Percentiles rank a stretch among this genome's conserved stretches.
Evolutionary conservation across 305 asterid species (phyloP).

Genomic region (Euphrasia arctica): DNA sequence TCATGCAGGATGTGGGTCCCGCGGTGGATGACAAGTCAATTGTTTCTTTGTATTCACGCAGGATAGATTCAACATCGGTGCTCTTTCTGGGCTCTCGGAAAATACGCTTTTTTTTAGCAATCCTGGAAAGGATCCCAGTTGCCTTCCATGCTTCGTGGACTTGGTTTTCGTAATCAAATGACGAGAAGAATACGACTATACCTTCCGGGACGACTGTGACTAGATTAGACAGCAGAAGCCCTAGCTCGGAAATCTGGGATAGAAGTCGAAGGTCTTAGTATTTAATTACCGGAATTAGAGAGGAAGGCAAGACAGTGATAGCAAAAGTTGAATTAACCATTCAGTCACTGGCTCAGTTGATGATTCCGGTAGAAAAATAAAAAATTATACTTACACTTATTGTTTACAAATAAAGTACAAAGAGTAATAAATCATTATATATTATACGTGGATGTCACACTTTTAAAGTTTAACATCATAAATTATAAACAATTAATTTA

Average conservation of each 20-base stretch:
- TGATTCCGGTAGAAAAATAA: too few species aligned
- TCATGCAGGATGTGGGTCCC: conserved; percentile 37
- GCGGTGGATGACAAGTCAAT: conserved; percentile 42
- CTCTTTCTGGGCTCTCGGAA: conserved; percentile 93
- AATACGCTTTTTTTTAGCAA: conserved; percentile 62
- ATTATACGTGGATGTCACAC: too few species aligned
- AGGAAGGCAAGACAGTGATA: conserved; percentile 4
- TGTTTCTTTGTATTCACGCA: conserved; percentile 70
- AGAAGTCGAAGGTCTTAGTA: conserved; percentile 12
- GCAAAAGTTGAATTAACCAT: conserved; percentile 5
- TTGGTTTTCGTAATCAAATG: conserved; percentile 79
- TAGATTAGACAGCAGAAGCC: conserved; percentile 78
- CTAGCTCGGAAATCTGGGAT: conserved; percentile 82
- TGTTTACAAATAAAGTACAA: too few species aligned
- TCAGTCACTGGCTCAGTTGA: too few species aligned
- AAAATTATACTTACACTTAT: too few species aligned
- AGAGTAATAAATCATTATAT: too few species aligned
- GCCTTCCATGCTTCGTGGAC: conserved; percentile 78
- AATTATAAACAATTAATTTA: too few species aligned
- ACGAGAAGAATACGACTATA: conserved; percentile 89
- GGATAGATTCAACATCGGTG: conserved; percentile 69
- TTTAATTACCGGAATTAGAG: conserved; percentile 15
- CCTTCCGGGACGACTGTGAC: conserved; percentile 85
- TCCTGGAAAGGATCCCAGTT: conserved; percentile 75
- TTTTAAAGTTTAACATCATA: too few species aligned